Base-by-base conservation (phyloP, 768 basidiomycete species). In the Suillus ampliporus region DNA sequence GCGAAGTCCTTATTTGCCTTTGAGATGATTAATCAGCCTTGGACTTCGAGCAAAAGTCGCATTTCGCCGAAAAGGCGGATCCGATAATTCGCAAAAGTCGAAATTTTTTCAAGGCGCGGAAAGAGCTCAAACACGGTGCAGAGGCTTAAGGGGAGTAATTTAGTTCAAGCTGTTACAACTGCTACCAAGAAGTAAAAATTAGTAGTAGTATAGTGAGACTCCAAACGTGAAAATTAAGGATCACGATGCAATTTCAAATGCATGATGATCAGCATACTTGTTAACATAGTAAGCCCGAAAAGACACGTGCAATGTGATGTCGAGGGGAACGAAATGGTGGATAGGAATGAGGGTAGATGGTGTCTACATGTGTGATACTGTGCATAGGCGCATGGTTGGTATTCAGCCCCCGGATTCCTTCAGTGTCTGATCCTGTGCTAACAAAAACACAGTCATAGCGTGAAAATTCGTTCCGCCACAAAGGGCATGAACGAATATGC, bases 341-440 rank as follows among this genome's bases (percentile, higher is more conserved):
- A 71, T 59, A 4, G 59, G 62, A 46, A 73, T 58, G 75, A 64
- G 59, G 72, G 17, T 71, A 40, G 46, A 79, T 71, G 9, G 56
- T 63, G 44, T 75, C 65, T 6, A 76, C 8, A 50, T 72, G 68
- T n/a, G 74, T 66, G 35, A 35, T 35, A 35, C 35, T 35, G 10
- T 15, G 72, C 62, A 48, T 28, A 23, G 57, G 21, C 61, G 60
- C 5, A 58, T 8, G 26, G 65, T 66, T 35, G 10, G 35, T 10
- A 35, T 10, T 35, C n/a, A n/a, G n/a, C n/a, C 76, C 72, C 60
- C 71, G 57, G 71, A n/a, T 63, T 40, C 9, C 26, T 9, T 71
- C 68, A 15, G 59, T 62, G 8, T 69, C 63, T 41, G 40, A 17
- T 4, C 19, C 15, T 0, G 17, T 41, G 40, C 2, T 41, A 9